Evolutionary conservation across 345 rosid genomes (phyloP), one percentile per base, ranked within the genome.

Genomic region (Eucalyptus erythrocorys): DNA sequence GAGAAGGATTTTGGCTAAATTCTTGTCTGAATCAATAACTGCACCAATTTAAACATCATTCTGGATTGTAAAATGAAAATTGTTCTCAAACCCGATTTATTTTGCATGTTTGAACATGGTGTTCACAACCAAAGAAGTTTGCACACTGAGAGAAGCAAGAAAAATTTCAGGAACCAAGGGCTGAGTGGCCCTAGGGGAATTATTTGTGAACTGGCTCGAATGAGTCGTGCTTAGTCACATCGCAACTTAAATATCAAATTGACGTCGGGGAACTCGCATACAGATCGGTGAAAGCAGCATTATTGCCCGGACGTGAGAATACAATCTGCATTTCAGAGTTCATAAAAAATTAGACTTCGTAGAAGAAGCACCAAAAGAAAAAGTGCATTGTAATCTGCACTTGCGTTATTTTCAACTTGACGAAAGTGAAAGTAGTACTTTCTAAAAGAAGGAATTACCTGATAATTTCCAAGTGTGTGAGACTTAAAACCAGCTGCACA

Each of bases 401-500:
- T 0, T 3, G 42, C 9, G 13, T n/a, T 37, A 80, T 80, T 37
- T 80, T 37, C 85, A 34, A 80, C 47, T 80, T 34, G 48, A 80
- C 2, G 45, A 81, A 27, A 81, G 85, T 21, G 49, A 22, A 85
- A 27, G 87, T 19, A 85, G 55, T 85, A 3, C 22, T 42, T 2
- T 4, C 6, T 30, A 71, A 30, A 80, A 13, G 43, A 79, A 19
- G 37, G 30, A 53, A 32, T 27, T 86, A 95, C 96, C 96, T 95
- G 97, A 89, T 96, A 96, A 92, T 95, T 90, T 88, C 98, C 96
- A 11, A 96, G 95, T 4, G 98, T 96, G 43, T 80, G 92, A 4
- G 97, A 90, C 93, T 94, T 96, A 92, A 95, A 98, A 85, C 98
- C 97, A 37, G 98, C 99, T 40, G 98, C 98, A 30, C 94, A 95